A percentile compares a stretch with the other conserved stretches of the same genome.
Conservation (phyloP, 73 alveolate species). For the Tetrahymena elliotti region DNA sequence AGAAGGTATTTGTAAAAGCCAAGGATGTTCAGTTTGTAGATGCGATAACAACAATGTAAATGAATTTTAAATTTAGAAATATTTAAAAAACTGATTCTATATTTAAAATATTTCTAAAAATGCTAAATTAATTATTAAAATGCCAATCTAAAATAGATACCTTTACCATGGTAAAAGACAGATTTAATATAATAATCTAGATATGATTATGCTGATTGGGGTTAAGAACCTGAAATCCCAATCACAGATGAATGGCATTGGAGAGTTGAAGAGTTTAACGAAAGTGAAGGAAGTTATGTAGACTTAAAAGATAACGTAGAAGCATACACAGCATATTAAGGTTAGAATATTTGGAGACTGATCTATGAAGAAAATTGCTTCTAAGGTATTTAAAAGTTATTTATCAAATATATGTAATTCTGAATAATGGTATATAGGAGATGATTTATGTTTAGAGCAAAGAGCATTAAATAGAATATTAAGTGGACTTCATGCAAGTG, state of each 20-base stretch:
- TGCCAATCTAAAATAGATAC: not conserved
- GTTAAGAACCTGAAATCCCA: not conserved
- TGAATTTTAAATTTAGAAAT: no score
- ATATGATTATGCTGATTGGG: slow-evolving; percentile 29
- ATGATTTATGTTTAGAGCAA: slow-evolving; percentile 76
- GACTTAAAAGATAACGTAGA: slow-evolving; percentile 77
- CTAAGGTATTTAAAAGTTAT: slow-evolving; percentile 24
- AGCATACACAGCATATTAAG: slow-evolving; percentile 83
- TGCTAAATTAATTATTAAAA: not conserved
- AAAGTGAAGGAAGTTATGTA: slow-evolving; percentile 32
- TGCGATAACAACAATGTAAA: not conserved
- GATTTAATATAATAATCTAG: not conserved
- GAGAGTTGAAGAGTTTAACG: slow-evolving; percentile 37
- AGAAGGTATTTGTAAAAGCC: not conserved
- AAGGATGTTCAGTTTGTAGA: not conserved
- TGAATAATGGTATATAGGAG: not conserved
- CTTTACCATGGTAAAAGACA: not conserved
- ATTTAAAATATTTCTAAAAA: no score
- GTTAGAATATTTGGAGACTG: slow-evolving; percentile 88
- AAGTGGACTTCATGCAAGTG: slow-evolving; percentile 75
- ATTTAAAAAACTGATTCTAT: no score
- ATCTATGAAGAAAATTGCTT: slow-evolving; percentile 89
- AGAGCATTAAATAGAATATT: slow-evolving; percentile 74
- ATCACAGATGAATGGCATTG: slow-evolving; percentile 20
- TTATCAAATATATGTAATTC: not conserved